Evolutionary conservation across 2,329 filamentous ascomycete species (phyloP).

Genomic region (Pseudonectria foliicola): DNA sequence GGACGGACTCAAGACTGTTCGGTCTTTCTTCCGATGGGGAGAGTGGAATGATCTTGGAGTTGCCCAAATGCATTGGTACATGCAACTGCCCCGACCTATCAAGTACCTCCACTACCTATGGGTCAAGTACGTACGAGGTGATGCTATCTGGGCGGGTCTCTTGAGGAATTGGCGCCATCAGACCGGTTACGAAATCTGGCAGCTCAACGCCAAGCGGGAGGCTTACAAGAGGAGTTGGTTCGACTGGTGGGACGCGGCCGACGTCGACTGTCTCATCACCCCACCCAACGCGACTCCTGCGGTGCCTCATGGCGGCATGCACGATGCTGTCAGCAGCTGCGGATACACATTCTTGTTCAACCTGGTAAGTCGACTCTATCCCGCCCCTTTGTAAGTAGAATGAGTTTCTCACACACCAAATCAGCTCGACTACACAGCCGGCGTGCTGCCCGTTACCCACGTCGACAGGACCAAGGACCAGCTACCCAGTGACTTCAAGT

Average conservation of each 20-base stretch:
- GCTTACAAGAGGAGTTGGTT: constrained; percentile 72
- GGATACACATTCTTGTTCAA: constrained; percentile 95
- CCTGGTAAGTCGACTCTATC: constrained; percentile 55
- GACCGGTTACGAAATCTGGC: constrained; percentile 73
- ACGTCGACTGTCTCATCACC: constrained; percentile 71
- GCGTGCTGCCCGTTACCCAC: constrained; percentile 77
- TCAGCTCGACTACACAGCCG: constrained; percentile 79
- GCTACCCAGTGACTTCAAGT: constrained; percentile 53
- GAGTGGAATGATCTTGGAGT: constrained; percentile 78
- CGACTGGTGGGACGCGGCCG: constrained; percentile 70
- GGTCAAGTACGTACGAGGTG: constrained; percentile 74
- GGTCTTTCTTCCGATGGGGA: constrained; percentile 65
- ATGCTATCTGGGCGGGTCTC: constrained; percentile 71
- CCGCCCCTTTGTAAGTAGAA: too few relatives aligned
- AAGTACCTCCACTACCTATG: constrained; percentile 86
- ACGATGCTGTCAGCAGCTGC: constrained; percentile 75
- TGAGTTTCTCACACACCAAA: constrained; percentile 4
- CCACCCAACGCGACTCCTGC: constrained; percentile 89
- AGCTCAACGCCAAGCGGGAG: constrained; percentile 70
- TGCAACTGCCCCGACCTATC: constrained; percentile 63
- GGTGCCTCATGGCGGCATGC: constrained; percentile 80
- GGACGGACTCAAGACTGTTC: constrained; percentile 76
- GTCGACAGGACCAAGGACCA: constrained; percentile 65
- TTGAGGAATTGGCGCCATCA: constrained; percentile 68
- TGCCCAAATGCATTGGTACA: constrained; percentile 65